Base-by-base conservation (phyloP, 176 grass and related monocot species). In the Cenchrus americanus region DNA sequence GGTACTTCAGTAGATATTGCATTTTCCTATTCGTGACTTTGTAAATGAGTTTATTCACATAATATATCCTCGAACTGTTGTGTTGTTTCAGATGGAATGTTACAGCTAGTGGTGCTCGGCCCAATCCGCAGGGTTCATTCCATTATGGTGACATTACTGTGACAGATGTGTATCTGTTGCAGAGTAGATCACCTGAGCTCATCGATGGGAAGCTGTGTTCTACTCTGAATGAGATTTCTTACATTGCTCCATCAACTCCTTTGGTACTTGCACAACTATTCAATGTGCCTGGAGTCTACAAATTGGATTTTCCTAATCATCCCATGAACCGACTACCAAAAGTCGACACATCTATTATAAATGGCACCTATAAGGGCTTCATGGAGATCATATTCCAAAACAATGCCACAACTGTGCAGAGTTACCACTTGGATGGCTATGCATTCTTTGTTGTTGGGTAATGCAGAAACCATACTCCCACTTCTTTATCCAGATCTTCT, bases 341-440 rank as follows among this genome's bases (percentile, higher is more conserved):
- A 84, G 73, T 98, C 11, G 93, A 95, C 70, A 98, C 93, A 6
- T 95, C 96, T 24, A 83, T 95, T 26, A 92, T 95, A 86, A 93
- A 98, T 85, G 92, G 96, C 72, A 98, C 88, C n/a, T 98, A 95
- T 26, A 95, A 95, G 71, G 96, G 81, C 21, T 98, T 98, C 66
- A 98, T 92, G 82, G 93, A 98, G 87, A 98, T 98, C 50, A 92
- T 98, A 72, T 98, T 95, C 63, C 96, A 98, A 77, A 98, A 95
- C 76, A 98, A 98, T n/a, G 93, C 77, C 43, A 93, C 91, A 15
- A 62, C 21, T 6, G 64, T 93, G 32, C 93, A 95, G 76, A 95
- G 89, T 87, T 98, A 98, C 62, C 96, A 95, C 85, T 87, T 98
- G 89, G 91, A 98, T 87, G 96, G 96, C 61, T 94, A 98, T 79